phyloP scores from a whole-genome alignment of 139 green algal genomes.

The Chlamydomonas sphaeroides region DNA sequence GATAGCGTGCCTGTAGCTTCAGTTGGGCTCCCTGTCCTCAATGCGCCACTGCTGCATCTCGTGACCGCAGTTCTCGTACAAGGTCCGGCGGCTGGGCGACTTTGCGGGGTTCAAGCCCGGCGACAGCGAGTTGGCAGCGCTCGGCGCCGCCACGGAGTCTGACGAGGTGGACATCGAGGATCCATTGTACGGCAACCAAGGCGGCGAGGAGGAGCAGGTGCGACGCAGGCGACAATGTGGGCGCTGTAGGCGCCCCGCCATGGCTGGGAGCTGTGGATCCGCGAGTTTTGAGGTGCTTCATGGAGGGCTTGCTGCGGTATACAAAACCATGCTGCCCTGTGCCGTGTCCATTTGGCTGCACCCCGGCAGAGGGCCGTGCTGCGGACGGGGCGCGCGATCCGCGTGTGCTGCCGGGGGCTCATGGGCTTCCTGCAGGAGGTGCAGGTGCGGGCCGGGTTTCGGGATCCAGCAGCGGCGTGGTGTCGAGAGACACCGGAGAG shows the following conservation, averaged over 20 bases:
- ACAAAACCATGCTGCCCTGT: no score
- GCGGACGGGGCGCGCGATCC: conserved; percentile 32
- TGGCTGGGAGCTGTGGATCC: neutral
- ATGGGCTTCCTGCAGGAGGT: conserved; percentile 52
- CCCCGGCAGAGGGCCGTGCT: conserved; percentile 40
- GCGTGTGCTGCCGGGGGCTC: conserved; percentile 52
- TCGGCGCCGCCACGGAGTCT: neutral
- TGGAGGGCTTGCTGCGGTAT: no score
- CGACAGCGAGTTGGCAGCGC: neutral
- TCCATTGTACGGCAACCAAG: conserved; percentile 85
- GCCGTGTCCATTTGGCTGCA: neutral
- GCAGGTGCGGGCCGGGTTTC: neutral
- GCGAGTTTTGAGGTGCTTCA: no score
- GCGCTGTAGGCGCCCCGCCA: no score
- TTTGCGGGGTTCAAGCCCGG: conserved; percentile 53
- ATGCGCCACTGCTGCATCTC: no score
- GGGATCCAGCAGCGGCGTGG: neutral
- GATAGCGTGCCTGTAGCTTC: no score
- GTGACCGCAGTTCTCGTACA: conserved; percentile 63
- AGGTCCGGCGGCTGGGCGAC: conserved; percentile 79
- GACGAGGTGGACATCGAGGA: conserved; percentile 83
- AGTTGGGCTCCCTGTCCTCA: no score
- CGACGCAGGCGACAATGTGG: neutral
- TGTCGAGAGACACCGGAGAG: no score
- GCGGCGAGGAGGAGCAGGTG: conserved; percentile 70